Percentiles rank a stretch among this genome's conserved stretches.
Evolutionary conservation across 108 stramenopile genomes (phyloP).

Genomic region (Skeletonema grethae): DNA sequence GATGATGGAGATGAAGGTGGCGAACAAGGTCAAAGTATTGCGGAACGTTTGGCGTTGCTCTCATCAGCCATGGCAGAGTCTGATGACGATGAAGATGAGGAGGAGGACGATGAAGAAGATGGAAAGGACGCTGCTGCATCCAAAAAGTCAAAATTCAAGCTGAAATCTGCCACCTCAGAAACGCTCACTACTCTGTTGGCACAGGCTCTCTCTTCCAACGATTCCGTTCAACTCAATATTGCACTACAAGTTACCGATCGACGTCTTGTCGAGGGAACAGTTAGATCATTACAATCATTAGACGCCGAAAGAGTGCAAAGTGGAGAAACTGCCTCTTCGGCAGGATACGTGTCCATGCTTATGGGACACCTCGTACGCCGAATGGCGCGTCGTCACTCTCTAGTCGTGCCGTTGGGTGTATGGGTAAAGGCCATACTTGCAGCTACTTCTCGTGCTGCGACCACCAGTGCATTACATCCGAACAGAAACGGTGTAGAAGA

Average conservation of each 20-base stretch:
- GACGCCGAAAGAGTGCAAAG: slow-evolving; percentile 28
- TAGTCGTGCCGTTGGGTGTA: slow-evolving; percentile 36
- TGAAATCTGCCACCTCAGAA: slow-evolving; percentile 50
- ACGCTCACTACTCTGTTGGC: slow-evolving; percentile 46
- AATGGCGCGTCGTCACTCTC: slow-evolving; percentile 42
- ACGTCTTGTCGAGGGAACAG: slow-evolving; percentile 32
- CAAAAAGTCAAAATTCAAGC: slow-evolving; percentile 33
- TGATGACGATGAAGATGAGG: slow-evolving; percentile 39
- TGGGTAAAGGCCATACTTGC: slow-evolving; percentile 54
- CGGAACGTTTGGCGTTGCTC: slow-evolving; percentile 49
- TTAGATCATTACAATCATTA: slow-evolving; percentile 29
- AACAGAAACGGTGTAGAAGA: slow-evolving; percentile 11
- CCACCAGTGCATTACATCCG: slow-evolving; percentile 8
- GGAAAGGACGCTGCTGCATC: background rate
- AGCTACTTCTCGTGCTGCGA: slow-evolving; percentile 23
- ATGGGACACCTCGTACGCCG: slow-evolving; percentile 51
- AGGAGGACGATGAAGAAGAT: slow-evolving; percentile 22
- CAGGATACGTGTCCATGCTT: slow-evolving; percentile 34
- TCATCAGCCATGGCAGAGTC: slow-evolving; percentile 52
- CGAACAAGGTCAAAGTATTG: slow-evolving; percentile 39
- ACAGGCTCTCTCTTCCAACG: slow-evolving; percentile 54
- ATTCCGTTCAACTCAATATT: slow-evolving; percentile 39
- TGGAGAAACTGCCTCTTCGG: background rate
- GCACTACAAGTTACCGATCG: slow-evolving; percentile 44
- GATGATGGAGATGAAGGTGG: slow-evolving; percentile 24